phyloP scores from a whole-genome alignment of 2,329 filamentous ascomycete species.

The Neurospora sp. region DNA sequence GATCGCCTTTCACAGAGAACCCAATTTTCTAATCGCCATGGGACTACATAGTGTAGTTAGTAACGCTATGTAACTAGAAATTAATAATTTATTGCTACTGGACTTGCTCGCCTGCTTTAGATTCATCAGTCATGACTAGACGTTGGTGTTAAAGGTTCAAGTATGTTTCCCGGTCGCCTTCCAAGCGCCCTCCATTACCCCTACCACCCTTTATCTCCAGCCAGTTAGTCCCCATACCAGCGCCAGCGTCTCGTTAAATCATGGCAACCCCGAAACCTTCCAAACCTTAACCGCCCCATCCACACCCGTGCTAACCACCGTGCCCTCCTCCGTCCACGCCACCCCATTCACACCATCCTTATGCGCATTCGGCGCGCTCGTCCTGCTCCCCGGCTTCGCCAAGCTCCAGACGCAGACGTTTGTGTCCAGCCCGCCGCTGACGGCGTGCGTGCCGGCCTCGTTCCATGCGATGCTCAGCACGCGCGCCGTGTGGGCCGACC shows the following conservation, averaged over 20 bases:
- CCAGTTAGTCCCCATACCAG: not conserved
- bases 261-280: slow-evolving; percentile 51
- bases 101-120: not conserved
- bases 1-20: not conserved
- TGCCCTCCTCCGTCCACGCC: slow-evolving; percentile 56
- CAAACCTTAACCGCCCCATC: slow-evolving; percentile 91
- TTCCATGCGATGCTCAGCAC: slow-evolving; percentile 64
- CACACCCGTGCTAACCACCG: slow-evolving; percentile 69
- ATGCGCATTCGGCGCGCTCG: slow-evolving; percentile 81
- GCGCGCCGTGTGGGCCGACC: slow-evolving; percentile 51
- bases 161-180: not conserved
- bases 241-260: slow-evolving; percentile 7
- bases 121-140: not conserved
- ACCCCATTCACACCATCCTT: slow-evolving; percentile 93
- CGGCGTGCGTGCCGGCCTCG: slow-evolving; percentile 62
- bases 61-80: not conserved
- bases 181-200: not conserved
- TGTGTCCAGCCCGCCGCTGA: slow-evolving; percentile 79
- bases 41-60: not conserved
- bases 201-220: not conserved
- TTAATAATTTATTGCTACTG: not conserved
- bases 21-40: not conserved
- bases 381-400: slow-evolving; percentile 68
- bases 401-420: slow-evolving; percentile 91
- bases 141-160: not conserved